Percentiles rank a stretch among this genome's conserved stretches.
Conservation (phyloP, 768 basidiomycete genomes). For the Lentinus tigrinus region DNA sequence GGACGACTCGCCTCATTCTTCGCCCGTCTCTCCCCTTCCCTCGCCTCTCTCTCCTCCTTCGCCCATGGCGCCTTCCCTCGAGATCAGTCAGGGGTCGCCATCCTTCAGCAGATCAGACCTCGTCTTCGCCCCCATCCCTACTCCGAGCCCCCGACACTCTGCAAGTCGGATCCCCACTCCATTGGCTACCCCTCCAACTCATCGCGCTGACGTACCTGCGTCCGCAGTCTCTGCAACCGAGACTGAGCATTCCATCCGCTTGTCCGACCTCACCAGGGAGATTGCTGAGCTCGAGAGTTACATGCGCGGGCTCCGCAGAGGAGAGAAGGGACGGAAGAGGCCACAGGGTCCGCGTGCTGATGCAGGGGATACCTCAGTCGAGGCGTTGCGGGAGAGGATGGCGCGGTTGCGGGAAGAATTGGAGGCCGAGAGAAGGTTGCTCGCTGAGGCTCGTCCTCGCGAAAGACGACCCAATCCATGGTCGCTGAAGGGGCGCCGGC, state of each 20-base stretch:
- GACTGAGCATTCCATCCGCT: constrained; percentile 8
- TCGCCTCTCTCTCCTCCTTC: background rate
- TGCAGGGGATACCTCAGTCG: background rate
- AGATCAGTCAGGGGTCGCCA: no score
- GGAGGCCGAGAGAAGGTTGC: constrained; percentile 3
- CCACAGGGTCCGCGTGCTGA: background rate
- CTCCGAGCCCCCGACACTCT: background rate
- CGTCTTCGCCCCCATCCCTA: background rate
- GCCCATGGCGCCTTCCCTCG: background rate
- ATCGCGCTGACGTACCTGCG: constrained; percentile 8
- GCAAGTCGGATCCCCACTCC: background rate
- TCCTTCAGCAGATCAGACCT: background rate
- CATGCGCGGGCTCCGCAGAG: background rate
- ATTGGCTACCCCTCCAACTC: background rate
- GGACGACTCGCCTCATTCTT: background rate
- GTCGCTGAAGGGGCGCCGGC: no score
- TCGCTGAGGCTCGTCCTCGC: constrained; percentile 4
- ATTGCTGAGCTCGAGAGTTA: constrained; percentile 6
- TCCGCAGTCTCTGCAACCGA: constrained; percentile 9
- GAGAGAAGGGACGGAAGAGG: background rate
- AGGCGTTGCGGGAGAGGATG: background rate
- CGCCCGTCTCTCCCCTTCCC: background rate
- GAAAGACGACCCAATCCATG: background rate
- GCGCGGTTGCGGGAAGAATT: background rate
- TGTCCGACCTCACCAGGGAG: constrained; percentile 3